Base-by-base conservation (phyloP, 306 rosid species). In the Citrullus mucosospermus region DNA sequence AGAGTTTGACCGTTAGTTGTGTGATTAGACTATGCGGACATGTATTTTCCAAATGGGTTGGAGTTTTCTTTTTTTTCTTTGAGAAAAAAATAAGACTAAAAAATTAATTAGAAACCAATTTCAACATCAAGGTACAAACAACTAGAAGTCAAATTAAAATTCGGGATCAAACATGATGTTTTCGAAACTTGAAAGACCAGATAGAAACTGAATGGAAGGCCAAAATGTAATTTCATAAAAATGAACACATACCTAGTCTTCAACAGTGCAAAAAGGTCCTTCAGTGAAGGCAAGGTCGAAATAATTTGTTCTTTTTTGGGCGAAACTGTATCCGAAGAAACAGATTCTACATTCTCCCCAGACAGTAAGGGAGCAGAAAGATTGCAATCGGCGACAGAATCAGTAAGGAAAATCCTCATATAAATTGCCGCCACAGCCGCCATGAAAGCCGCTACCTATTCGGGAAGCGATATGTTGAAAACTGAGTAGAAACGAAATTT, bases 341-440 rank as follows among this genome's bases (percentile, higher is more conserved):
- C 30, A 54, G 50, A 22, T 10, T 63, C 67, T 0, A 62, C 78
- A 25, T 91, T 87, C 54, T 53, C 85, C 13, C 84, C 78, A 4
- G 96, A 86, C 79, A 84, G 66, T 51, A 92, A 81, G 11, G 97
- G 95, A 58, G 83, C 74, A 48, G 81, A 79, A 39, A 89, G 89
- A 55, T 50, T 82, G 22, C 79, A 75, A 60, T 86, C 88, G 41
- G 85, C 78, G 67, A 78, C 51, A 5, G 98, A 88, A 77, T 94
- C 96, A n/a, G 58, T 87, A 48, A 94, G 92, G 79, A 92, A 94
- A 87, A 90, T 30, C 85, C 81, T 83, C 96, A 92, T 81, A 82
- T 94, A 94, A 46, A 88, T 81, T 16, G 85, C 89, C 70, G 89
- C 88, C 3, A 88, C 79, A 65, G 79, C 83, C 30, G 95, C 96